A percentile compares a stretch with the other conserved stretches of the same genome.
Evolutionary conservation across 768 basidiomycete species (phyloP).

Genomic region (Rhizopogon roseolus): DNA sequence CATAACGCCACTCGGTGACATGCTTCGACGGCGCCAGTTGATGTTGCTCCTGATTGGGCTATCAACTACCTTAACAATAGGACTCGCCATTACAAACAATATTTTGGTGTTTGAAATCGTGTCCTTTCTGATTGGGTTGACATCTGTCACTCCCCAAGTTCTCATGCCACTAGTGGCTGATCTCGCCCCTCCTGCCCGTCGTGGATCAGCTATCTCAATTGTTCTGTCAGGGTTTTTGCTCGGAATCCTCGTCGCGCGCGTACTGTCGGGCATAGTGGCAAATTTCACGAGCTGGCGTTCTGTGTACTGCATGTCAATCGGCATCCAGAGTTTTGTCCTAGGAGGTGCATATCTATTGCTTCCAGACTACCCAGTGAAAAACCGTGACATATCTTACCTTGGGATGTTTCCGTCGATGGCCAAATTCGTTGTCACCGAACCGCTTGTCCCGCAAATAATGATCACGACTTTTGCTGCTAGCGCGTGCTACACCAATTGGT

Average conservation of each 20-base stretch:
- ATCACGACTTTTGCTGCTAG: slow-evolving; percentile 22
- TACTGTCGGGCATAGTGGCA: slow-evolving; percentile 35
- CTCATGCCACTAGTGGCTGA: slow-evolving; percentile 42
- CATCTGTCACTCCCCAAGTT: slow-evolving; percentile 36
- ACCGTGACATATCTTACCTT: slow-evolving; percentile 30
- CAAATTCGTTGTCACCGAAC: slow-evolving; percentile 34
- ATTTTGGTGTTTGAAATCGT: slow-evolving; percentile 28
- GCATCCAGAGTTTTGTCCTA: slow-evolving; percentile 25
- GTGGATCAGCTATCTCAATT: slow-evolving; percentile 22
- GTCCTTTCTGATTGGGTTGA: slow-evolving; percentile 32
- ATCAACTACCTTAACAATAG: slow-evolving; percentile 35
- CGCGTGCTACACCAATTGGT: slow-evolving; percentile 29
- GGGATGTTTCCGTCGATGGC: slow-evolving; percentile 33
- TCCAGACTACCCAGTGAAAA: slow-evolving; percentile 40
- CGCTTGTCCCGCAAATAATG: slow-evolving; percentile 33
- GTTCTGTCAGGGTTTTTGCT: slow-evolving; percentile 27
- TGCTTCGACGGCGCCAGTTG: slow-evolving; percentile 39
- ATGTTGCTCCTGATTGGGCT: slow-evolving; percentile 29
- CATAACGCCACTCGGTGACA: slow-evolving; percentile 42
- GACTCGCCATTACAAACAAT: slow-evolving; percentile 31
- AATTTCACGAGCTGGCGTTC: slow-evolving; percentile 36
- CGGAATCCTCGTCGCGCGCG: slow-evolving; percentile 23
- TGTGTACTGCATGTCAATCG: slow-evolving; percentile 39
- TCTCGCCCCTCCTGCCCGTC: slow-evolving; percentile 28
- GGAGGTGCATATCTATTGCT: slow-evolving; percentile 25